A percentile compares a stretch with the other conserved stretches of the same genome.
These are phyloP conservation scores for Penicillium olsonii DNA, from an alignment of 2,329 filamentous ascomycete genomes.

Conservation along the genomic window DNA sequence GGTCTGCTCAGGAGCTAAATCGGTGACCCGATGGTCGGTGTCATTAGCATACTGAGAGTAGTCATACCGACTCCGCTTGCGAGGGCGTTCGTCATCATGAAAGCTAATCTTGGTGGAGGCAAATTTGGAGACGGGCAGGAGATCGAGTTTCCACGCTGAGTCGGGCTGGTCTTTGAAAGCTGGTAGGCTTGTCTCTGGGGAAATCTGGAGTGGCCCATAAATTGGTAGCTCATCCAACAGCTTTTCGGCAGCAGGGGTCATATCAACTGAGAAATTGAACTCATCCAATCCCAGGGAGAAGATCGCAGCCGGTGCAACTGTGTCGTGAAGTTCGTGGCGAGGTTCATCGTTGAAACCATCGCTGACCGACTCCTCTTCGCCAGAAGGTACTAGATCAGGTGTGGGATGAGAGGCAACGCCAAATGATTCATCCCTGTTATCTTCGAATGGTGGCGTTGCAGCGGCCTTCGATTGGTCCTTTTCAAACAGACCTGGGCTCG, in stretches of 20 bases:
- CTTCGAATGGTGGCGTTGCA: constrained; percentile 35
- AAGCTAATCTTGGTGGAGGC: constrained; percentile 78
- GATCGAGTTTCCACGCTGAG: constrained; percentile 71
- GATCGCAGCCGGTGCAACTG: constrained; percentile 69
- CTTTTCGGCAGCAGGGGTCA: constrained; percentile 73
- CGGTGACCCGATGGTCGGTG: constrained; percentile 52
- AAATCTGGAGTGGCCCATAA: constrained; percentile 63
- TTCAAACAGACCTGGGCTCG: constrained; percentile 26
- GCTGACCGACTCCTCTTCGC: constrained; percentile 59
- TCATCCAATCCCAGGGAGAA: constrained; percentile 82
- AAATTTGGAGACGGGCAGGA: constrained; percentile 83
- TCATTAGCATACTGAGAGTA: constrained; percentile 74
- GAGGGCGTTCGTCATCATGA: constrained; percentile 63
- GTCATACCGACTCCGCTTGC: constrained; percentile 79
- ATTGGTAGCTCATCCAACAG: constrained; percentile 79
- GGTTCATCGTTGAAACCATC: constrained; percentile 50
- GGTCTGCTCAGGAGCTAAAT: constrained; percentile 67
- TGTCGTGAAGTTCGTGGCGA: constrained; percentile 44
- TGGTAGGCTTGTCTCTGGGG: constrained; percentile 60
- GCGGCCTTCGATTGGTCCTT: constrained; percentile 30
- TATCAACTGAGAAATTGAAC: constrained; percentile 74
- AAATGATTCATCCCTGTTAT: constrained; percentile 33
- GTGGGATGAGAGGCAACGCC: constrained; percentile 53
- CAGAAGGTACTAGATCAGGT: constrained; percentile 68
- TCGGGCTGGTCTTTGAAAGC: constrained; percentile 66